These are phyloP conservation scores for Malassezia psittaci DNA, from an alignment of 1,284 basidiomycete genomes.

Conservation along the genomic window DNA sequence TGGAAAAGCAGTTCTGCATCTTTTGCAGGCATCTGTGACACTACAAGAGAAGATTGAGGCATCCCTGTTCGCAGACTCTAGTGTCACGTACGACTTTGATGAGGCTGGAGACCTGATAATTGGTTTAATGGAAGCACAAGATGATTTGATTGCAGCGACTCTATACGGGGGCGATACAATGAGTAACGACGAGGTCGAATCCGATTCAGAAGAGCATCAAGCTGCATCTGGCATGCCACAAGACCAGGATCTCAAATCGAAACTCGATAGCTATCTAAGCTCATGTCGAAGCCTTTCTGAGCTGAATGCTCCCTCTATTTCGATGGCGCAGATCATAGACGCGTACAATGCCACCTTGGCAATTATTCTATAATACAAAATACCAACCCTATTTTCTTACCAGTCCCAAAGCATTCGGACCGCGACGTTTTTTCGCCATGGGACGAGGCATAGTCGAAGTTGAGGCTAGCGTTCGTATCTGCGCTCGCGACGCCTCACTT, in stretches of 20 bases:
- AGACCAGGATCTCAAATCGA: neutral
- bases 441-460: neutral
- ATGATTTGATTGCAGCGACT: slow-evolving; percentile 27
- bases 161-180: slow-evolving; percentile 17
- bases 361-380: neutral
- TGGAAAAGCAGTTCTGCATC: neutral
- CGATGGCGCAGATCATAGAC: neutral
- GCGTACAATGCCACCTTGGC: neutral
- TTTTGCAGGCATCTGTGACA: neutral
- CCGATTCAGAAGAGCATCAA: neutral
- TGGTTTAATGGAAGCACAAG: slow-evolving; percentile 28
- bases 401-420: slow-evolving; percentile 37
- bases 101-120: slow-evolving; percentile 23
- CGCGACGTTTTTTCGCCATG: slow-evolving; percentile 31
- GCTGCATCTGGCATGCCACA: neutral
- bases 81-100: slow-evolving; percentile 17
- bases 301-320: neutral
- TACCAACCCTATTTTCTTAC: slow-evolving; percentile 30
- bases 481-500: slow-evolving; percentile 19
- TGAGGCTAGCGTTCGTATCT: slow-evolving; percentile 8
- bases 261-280: neutral
- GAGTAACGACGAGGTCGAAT: neutral
- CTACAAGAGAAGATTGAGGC: neutral
- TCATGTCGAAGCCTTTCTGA: neutral
- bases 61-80: neutral